Evolutionary conservation across 129 eudicot genomes (phyloP), one percentile per base, ranked within the genome.

Genomic region (Chrysanthemum makinoi): DNA sequence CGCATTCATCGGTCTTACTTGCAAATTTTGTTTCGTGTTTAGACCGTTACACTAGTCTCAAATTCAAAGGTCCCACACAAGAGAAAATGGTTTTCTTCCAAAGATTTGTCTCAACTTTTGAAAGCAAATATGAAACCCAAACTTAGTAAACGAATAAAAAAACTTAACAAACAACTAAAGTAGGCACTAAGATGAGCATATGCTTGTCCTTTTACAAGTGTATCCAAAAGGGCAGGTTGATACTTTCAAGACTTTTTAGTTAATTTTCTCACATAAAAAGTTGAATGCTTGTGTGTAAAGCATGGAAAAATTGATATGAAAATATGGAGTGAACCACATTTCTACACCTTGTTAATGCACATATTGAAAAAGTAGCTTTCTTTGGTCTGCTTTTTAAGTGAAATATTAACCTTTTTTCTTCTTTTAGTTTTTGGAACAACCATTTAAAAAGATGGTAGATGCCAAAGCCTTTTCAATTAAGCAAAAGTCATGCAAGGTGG

Each of bases 221-320:
- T 60, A 71, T 74, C 86, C 86, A 81, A 84, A 78, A 70, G 83
- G 79, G 75, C 74, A 43, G 62, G 78, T 79, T 63, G 53, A 62
- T 72, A 70, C 65, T 72, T 66, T 70, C 51, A 58, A 70, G 61
- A 59, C 65, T 52, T 62, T 39, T 69, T 66, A 19, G 66, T 56
- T 74, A 30, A 65, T 65, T 64, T 86, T 66, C 63, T 65, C 76
- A 63, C 62, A 65, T 60, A 14, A 79, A 75, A 87, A 84, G 85
- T 68, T 75, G 70, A 76, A 72, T 75, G 84, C 88, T 86, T 83
- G 80, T 78, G 84, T 76, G 84, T 81, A 81, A 83, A 86, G 88
- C 75, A 79, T 81, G 48, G 50, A 19, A 64, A 65, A 72, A 68
- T 43, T 65, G 20, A 53, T 63, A 73, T 66, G 35, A 80, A 53